Percentiles rank a stretch among this genome's conserved stretches.
These are phyloP conservation scores for Aegle marmelos DNA, from an alignment of 345 rosid species.

Conservation along the genomic window DNA sequence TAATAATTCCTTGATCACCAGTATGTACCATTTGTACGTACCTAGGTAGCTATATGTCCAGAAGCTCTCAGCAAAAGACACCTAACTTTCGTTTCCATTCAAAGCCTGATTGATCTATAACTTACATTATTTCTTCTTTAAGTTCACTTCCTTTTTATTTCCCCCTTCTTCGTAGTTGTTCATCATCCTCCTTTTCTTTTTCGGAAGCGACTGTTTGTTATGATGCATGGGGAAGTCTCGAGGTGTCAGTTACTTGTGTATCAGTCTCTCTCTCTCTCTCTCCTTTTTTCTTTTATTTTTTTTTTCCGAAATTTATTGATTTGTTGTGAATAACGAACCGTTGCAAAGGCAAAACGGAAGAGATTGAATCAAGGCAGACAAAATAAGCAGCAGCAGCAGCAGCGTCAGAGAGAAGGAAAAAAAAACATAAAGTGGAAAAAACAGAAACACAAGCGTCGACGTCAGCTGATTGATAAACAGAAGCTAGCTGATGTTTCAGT, in stretches of 20 bases:
- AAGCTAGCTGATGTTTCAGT: background rate
- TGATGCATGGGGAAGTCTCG: slow-evolving; percentile 3
- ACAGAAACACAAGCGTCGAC: background rate
- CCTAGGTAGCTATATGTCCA: slow-evolving; percentile 28
- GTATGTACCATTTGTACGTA: slow-evolving; percentile 37
- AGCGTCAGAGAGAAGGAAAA: background rate
- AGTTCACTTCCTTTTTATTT: background rate
- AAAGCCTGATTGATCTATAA: slow-evolving; percentile 13
- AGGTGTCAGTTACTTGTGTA: slow-evolving; percentile 2
- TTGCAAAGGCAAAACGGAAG: slow-evolving; percentile 27
- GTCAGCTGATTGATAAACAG: background rate
- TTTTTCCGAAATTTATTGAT: slow-evolving; percentile 30
- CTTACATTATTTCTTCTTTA: slow-evolving; percentile 18
- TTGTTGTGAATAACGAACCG: slow-evolving; percentile 43
- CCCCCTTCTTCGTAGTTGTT: background rate
- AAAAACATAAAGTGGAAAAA: background rate
- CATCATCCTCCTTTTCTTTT: slow-evolving; percentile 8
- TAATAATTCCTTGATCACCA: background rate
- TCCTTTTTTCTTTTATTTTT: background rate
- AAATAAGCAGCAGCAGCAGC: slow-evolving; percentile 26
- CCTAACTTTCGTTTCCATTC: slow-evolving; percentile 21
- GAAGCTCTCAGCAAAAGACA: slow-evolving; percentile 32
- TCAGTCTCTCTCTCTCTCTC: background rate
- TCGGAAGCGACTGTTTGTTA: slow-evolving; percentile 1
- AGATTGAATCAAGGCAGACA: slow-evolving; percentile 22